phyloP scores from a whole-genome alignment of 225 moss, liverwort and hornwort species.

The Pleurozium schreberi region DNA sequence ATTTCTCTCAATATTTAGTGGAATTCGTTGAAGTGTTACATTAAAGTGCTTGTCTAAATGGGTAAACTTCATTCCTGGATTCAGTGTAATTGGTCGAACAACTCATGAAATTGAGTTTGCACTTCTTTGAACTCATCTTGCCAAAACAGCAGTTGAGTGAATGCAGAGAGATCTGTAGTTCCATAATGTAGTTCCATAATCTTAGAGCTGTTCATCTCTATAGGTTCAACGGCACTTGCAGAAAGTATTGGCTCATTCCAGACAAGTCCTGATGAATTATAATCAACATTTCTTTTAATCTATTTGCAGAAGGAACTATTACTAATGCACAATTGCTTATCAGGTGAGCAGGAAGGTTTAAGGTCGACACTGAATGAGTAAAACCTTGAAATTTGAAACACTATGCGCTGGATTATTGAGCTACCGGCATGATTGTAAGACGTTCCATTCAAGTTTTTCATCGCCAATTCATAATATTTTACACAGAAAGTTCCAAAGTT shows the following conservation, averaged over 20 bases:
- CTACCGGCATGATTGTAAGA: not conserved
- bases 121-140: not conserved
- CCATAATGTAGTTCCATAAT: too few relatives aligned
- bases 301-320: not conserved
- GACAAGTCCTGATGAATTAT: not conserved
- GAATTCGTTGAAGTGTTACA: too few relatives aligned
- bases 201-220: not conserved
- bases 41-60: not conserved
- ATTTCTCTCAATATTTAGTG: not conserved
- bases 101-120: not conserved
- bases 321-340: not conserved
- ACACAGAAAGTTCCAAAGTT: not conserved
- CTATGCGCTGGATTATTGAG: not conserved
- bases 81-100: not conserved
- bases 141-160: not conserved
- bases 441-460: not conserved
- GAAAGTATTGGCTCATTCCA: not conserved
- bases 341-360: not conserved
- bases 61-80: not conserved
- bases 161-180: not conserved
- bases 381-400: not conserved
- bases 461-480: not conserved
- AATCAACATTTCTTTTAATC: not conserved
- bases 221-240: not conserved
- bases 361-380: too few relatives aligned